These are phyloP conservation scores for Polymyxa betae DNA, from an alignment of 208 protist genomes.

Conservation along the genomic window DNA sequence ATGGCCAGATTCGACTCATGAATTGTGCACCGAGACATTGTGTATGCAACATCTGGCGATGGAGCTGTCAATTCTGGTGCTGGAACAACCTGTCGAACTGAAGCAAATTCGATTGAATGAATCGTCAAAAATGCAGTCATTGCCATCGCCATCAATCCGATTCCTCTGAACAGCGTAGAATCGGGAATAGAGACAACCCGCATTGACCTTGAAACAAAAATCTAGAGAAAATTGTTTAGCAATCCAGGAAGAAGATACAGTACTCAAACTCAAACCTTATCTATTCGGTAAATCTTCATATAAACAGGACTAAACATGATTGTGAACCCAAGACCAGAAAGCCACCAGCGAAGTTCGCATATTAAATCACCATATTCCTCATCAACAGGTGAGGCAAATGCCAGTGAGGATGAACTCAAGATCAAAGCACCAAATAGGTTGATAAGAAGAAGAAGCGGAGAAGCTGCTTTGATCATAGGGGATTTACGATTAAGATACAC, in stretches of 20 bases:
- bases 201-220: neutral
- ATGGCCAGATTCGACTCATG: neutral
- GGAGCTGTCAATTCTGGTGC: neutral
- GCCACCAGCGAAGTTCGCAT: slow-evolving; percentile 27
- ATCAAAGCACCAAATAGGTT: neutral
- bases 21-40: neutral
- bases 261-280: neutral
- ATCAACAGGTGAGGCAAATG: neutral
- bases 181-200: neutral
- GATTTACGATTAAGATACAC: neutral
- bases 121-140: neutral
- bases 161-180: neutral
- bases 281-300: slow-evolving; percentile 36
- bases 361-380: neutral
- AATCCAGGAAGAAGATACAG: neutral
- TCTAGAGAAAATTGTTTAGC: neutral
- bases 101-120: neutral
- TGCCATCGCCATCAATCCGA: neutral
- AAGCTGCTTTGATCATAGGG: neutral
- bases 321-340: neutral
- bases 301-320: neutral
- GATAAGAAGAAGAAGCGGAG: neutral
- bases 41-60: neutral
- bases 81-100: neutral
- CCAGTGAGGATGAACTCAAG: neutral